phyloP scores from a whole-genome alignment of 805 yeast genomes.

The Kuraishia floccosa region DNA sequence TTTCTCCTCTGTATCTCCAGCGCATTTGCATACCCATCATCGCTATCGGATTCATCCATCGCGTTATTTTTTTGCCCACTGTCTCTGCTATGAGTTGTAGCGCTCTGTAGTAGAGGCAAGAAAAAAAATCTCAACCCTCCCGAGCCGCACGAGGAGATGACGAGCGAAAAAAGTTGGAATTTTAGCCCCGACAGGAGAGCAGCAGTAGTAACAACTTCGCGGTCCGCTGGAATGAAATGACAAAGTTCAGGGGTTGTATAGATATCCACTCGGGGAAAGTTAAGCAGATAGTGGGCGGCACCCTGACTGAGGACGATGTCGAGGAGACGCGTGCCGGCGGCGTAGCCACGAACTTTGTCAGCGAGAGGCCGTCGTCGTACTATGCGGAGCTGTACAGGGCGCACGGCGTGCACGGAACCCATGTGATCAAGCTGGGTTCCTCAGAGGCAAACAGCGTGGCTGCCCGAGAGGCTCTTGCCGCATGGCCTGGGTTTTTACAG shows the following conservation, averaged over 20 bases:
- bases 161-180: no score
- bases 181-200: no score
- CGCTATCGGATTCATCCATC: no score
- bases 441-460: conserved; percentile 69
- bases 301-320: conserved; percentile 48
- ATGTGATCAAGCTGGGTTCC: conserved; percentile 85
- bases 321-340: conserved; percentile 19
- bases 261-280: conserved; percentile 94
- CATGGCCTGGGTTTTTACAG: conserved; percentile 71
- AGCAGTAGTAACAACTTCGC: no score
- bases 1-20: no score
- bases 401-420: conserved; percentile 61
- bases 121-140: no score
- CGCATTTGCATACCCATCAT: no score
- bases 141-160: no score
- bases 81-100: no score
- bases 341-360: conserved; percentile 66
- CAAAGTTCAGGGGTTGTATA: conserved; percentile 85
- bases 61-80: no score
- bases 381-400: conserved; percentile 62
- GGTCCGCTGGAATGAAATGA: conserved; percentile 42
- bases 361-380: conserved; percentile 60
- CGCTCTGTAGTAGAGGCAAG: no score
- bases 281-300: conserved; percentile 95
- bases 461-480: conserved; percentile 60